Conservation (phyloP, 371 early-diverging fungal species). For the Zopfochytrium polystomum region DNA sequence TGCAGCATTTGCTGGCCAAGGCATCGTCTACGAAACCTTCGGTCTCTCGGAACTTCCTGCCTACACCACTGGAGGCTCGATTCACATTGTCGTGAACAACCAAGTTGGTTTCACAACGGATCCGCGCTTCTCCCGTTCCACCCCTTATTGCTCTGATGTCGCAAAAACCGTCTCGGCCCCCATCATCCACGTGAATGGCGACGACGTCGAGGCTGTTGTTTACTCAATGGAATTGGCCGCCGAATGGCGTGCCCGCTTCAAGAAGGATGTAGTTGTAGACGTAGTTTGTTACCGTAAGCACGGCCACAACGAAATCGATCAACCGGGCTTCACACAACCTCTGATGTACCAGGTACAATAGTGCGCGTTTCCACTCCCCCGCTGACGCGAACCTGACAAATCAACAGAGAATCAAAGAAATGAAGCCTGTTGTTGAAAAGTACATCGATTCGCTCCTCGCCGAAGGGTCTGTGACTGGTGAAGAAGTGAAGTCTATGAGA, state of each 20-base stretch:
- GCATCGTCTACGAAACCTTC: conserved; percentile 94
- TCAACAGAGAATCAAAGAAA: conserved; percentile 71
- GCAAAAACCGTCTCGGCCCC: conserved; percentile 95
- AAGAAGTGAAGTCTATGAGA: conserved; percentile 81
- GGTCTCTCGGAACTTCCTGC: conserved; percentile 91
- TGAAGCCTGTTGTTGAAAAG: conserved; percentile 75
- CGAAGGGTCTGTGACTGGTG: conserved; percentile 79
- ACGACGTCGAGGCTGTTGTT: conserved; percentile 94
- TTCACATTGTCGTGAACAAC: conserved; percentile 97
- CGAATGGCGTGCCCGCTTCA: conserved; percentile 93
- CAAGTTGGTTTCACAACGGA: conserved; percentile 98
- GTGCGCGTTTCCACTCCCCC: background rate
- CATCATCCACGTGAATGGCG: conserved; percentile 96
- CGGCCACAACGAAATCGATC: conserved; percentile 98
- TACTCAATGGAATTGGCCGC: conserved; percentile 90
- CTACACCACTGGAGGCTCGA: conserved; percentile 93
- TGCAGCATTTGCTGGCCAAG: conserved; percentile 97
- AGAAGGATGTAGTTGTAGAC: conserved; percentile 94
- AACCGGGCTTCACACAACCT: conserved; percentile 97
- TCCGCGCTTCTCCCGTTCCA: conserved; percentile 90
- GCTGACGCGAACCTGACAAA: background rate
- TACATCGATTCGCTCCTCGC: conserved; percentile 76
- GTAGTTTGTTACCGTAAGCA: conserved; percentile 94
- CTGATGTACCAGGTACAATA: conserved; percentile 74
- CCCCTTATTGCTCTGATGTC: conserved; percentile 95